A percentile compares a stretch with the other conserved stretches of the same genome.
Conservation (phyloP, 225 moss, liverwort and hornwort genomes). For the Physcomitrium patens region DNA sequence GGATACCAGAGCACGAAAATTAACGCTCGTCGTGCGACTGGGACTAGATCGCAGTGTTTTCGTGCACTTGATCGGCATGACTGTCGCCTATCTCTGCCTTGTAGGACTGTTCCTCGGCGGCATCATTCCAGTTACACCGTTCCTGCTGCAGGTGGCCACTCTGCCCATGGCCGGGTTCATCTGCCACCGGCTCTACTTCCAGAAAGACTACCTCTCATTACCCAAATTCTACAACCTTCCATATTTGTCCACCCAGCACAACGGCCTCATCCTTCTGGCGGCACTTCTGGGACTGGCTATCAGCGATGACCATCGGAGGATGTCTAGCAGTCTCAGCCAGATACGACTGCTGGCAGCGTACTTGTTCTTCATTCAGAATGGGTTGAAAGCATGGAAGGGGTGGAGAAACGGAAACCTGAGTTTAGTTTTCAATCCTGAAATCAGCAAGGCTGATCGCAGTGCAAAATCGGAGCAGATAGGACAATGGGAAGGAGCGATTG, state of each 20-base stretch:
- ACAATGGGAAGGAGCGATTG: conserved; percentile 19
- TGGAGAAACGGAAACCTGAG: conserved; percentile 7
- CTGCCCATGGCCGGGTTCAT: conserved; percentile 23
- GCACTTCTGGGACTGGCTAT: conserved; percentile 15
- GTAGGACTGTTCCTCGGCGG: not conserved
- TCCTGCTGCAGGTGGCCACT: conserved; percentile 15
- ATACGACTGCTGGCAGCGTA: conserved; percentile 21
- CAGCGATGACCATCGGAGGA: not conserved
- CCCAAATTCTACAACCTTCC: conserved; percentile 25
- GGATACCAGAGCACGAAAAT: conserved; percentile 13
- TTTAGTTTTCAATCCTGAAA: conserved; percentile 21
- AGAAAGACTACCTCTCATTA: conserved; percentile 8
- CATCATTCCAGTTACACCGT: not conserved
- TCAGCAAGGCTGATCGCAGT: not conserved
- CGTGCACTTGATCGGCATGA: conserved; percentile 24
- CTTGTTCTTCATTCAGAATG: conserved; percentile 3
- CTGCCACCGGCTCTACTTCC: conserved; percentile 13
- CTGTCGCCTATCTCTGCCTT: not conserved
- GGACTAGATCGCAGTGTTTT: conserved; percentile 23
- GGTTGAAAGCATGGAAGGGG: conserved; percentile 15
- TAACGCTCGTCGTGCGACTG: conserved; percentile 19
- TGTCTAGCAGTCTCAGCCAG: conserved; percentile 9
- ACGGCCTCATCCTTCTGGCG: conserved; percentile 26
- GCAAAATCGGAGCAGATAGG: conserved; percentile 16
- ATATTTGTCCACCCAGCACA: conserved; percentile 27